These are phyloP conservation scores for Claviceps arundinis DNA, from an alignment of 2,329 filamentous ascomycete species.

Conservation along the genomic window DNA sequence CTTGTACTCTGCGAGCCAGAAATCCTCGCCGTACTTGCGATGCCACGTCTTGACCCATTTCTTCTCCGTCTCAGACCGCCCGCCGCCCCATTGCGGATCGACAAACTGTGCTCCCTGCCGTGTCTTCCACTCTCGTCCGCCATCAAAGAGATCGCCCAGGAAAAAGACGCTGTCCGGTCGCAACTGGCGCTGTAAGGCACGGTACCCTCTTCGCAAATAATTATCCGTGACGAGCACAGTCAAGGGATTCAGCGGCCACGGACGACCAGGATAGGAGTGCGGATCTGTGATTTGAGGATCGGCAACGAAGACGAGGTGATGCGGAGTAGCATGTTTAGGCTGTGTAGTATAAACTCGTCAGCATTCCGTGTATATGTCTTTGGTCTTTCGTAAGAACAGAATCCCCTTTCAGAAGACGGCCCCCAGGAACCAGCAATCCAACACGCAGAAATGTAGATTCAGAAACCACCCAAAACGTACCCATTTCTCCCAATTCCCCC, in stretches of 20 bases:
- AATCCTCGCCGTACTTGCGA: conserved; percentile 63
- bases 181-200: conserved; percentile 59
- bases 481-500: conserved; percentile 89
- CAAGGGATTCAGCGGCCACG: conserved; percentile 42
- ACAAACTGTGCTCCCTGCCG: conserved; percentile 38
- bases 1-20: conserved; percentile 76
- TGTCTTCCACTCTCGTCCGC: conserved; percentile 88
- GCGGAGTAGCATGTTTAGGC: conserved; percentile 66
- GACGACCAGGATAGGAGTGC: conserved; percentile 81
- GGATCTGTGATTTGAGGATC: conserved; percentile 89
- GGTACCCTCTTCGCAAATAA: conserved; percentile 75
- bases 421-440: no score
- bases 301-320: conserved; percentile 72
- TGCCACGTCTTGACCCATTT: conserved; percentile 52
- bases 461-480: conserved; percentile 33
- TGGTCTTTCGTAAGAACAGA: not conserved
- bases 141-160: conserved; percentile 88
- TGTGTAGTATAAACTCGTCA: conserved; percentile 21
- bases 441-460: no score
- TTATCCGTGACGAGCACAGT: conserved; percentile 63
- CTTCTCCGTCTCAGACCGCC: conserved; percentile 37
- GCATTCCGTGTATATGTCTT: not conserved
- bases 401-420: not conserved
- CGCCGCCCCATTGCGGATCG: conserved; percentile 45
- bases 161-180: conserved; percentile 85